Percentiles rank a stretch among this genome's conserved stretches.
phyloP scores from a whole-genome alignment of 169 alveolate genomes.

The Blepharisma undulans region DNA sequence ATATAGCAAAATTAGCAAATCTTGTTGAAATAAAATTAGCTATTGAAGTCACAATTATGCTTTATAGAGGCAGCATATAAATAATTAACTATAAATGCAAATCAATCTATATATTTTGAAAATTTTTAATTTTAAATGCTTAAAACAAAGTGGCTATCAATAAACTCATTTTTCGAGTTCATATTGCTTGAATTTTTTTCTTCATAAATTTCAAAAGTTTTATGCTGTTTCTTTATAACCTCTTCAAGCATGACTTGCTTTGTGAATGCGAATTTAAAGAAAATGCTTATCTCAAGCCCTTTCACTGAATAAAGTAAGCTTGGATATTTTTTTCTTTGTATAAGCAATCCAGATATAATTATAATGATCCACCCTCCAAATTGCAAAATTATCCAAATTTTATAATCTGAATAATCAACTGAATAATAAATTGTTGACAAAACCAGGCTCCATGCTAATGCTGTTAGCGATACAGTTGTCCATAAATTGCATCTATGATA shows the following conservation, averaged over 20 bases:
- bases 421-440: background rate
- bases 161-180: background rate
- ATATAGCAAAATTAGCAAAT: no score
- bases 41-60: no score
- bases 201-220: background rate
- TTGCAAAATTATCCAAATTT: background rate
- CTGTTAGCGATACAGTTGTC: background rate
- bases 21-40: no score
- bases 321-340: conserved; percentile 5
- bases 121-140: background rate
- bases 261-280: conserved; percentile 1
- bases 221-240: background rate
- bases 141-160: background rate
- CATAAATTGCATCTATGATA: background rate
- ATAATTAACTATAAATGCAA: no score
- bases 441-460: background rate
- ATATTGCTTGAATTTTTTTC: background rate
- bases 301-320: background rate
- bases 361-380: background rate
- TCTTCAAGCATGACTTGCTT: background rate
- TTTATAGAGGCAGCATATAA: no score
- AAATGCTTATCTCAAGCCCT: background rate
- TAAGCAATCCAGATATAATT: background rate
- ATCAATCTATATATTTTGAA: no score
- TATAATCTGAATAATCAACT: background rate